A percentile compares a stretch with the other conserved stretches of the same genome.
phyloP scores from a whole-genome alignment of 1,284 basidiomycete genomes.

The Apiotrichum siamense region DNA sequence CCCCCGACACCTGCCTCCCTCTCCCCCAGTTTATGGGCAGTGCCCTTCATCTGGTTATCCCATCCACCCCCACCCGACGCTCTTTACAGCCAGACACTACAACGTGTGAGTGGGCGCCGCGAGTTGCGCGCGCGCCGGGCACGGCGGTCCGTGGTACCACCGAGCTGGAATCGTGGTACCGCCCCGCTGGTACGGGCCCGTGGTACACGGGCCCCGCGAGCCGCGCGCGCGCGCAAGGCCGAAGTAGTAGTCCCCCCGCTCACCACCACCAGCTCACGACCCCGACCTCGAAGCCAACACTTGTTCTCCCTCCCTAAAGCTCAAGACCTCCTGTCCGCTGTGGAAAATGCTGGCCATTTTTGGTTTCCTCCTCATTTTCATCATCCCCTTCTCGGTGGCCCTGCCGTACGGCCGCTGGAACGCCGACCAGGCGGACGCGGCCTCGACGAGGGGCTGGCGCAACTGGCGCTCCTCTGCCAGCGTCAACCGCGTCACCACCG shows the following conservation, averaged over 20 bases:
- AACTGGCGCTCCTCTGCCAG: too few relatives aligned
- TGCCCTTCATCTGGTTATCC: background rate
- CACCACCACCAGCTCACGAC: too few relatives aligned
- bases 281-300: conserved; percentile 1
- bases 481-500: too few relatives aligned
- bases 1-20: background rate
- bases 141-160: too few relatives aligned
- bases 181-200: too few relatives aligned
- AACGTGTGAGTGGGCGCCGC: too few relatives aligned
- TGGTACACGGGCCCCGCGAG: too few relatives aligned
- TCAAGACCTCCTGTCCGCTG: background rate
- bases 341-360: conserved; percentile 4
- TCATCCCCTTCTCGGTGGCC: conserved; percentile 4
- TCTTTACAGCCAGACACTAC: background rate
- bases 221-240: too few relatives aligned
- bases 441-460: too few relatives aligned
- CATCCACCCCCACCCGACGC: background rate
- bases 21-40: background rate
- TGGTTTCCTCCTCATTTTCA: conserved; percentile 3
- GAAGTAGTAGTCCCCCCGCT: too few relatives aligned
- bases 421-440: background rate
- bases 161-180: too few relatives aligned
- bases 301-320: background rate
- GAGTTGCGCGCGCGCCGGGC: too few relatives aligned
- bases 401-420: background rate